phyloP scores from a whole-genome alignment of 495 filamentous ascomycete species.

The Schizothecium vesticola region DNA sequence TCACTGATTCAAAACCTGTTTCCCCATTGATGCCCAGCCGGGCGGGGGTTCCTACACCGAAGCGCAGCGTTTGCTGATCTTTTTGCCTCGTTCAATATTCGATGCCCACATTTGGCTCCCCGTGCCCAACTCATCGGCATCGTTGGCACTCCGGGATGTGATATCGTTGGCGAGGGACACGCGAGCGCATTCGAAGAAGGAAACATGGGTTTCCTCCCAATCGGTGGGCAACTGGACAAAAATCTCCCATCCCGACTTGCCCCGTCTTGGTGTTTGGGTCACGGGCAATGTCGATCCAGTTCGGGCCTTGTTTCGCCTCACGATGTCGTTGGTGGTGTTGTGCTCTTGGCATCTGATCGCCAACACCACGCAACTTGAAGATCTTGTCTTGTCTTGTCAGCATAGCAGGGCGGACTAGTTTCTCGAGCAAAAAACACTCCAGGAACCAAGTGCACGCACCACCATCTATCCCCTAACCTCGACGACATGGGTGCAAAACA shows the following conservation, averaged over 20 bases:
- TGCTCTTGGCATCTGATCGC: background rate
- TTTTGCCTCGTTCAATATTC: background rate
- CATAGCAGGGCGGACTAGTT: background rate
- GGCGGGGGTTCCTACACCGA: background rate
- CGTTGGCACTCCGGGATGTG: background rate
- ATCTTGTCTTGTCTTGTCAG: background rate
- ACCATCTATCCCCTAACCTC: background rate
- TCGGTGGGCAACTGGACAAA: background rate
- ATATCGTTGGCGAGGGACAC: background rate
- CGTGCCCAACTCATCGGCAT: background rate
- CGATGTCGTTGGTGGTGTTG: background rate
- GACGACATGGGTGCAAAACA: background rate
- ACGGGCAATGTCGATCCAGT: background rate
- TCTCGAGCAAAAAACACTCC: background rate
- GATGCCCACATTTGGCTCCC: background rate
- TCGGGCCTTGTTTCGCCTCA: background rate
- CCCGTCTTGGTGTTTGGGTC: background rate
- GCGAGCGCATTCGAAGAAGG: background rate
- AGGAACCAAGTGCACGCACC: background rate
- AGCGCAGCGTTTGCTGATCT: background rate
- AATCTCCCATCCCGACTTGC: background rate
- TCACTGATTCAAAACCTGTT: background rate
- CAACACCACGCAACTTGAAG: background rate
- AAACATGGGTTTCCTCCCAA: background rate
- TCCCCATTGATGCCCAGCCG: background rate